A percentile compares a stretch with the other conserved stretches of the same genome.
phyloP scores from a whole-genome alignment of 2,329 filamentous ascomycete species.

The Phaeophleospora eucalypticola region DNA sequence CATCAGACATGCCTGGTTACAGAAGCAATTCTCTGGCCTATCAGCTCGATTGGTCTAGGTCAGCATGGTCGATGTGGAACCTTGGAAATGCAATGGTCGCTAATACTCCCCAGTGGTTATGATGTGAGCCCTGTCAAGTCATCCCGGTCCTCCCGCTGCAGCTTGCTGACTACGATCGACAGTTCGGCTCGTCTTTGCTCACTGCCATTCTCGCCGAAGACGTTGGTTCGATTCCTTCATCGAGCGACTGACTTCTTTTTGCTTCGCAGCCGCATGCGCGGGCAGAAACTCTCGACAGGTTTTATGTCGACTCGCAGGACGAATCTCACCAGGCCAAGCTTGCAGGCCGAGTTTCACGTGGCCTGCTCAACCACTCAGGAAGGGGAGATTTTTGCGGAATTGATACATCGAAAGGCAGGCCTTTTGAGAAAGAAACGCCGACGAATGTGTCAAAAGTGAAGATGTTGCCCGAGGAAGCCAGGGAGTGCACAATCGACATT shows the following conservation, averaged over 20 bases:
- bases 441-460: too few species aligned
- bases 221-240: slow-evolving; percentile 12
- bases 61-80: not conserved
- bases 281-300: not conserved
- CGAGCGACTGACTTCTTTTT: slow-evolving; percentile 5
- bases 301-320: too few species aligned
- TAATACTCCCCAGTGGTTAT: slow-evolving; percentile 9
- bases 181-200: slow-evolving; percentile 14
- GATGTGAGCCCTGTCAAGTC: slow-evolving; percentile 12
- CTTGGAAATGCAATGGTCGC: slow-evolving; percentile 1
- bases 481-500: too few species aligned
- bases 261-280: too few species aligned
- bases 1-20: slow-evolving; percentile 3
- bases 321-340: too few species aligned
- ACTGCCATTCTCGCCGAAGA: slow-evolving; percentile 9
- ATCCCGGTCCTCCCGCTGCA: slow-evolving; percentile 6
- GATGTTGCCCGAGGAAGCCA: too few species aligned
- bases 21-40: not conserved
- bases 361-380: too few species aligned
- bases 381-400: too few species aligned
- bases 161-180: slow-evolving; percentile 5
- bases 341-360: too few species aligned
- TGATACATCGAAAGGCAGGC: too few species aligned
- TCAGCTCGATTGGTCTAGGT: not conserved
- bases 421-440: too few species aligned